Conservation (phyloP, 1,284 basidiomycete genomes). For the Ceratobasidium sp. region DNA sequence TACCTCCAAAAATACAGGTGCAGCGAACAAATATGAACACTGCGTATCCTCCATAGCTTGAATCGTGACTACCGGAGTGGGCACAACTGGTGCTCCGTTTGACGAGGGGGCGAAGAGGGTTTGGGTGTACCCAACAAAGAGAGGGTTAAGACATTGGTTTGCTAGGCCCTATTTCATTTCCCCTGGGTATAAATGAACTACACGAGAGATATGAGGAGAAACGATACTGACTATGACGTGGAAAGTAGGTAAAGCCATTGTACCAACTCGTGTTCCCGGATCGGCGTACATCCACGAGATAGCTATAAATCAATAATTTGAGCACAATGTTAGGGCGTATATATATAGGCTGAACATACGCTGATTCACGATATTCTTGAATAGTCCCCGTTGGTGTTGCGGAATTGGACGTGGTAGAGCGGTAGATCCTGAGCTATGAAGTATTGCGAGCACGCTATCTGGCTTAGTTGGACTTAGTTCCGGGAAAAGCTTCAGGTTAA, state of each 20-base stretch:
- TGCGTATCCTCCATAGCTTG: conserved; percentile 10
- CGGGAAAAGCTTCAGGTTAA: no score
- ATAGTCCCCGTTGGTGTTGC: conserved; percentile 4
- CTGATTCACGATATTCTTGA: conserved; percentile 13
- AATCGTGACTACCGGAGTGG: conserved; percentile 45
- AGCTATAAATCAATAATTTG: neutral
- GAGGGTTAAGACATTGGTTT: neutral
- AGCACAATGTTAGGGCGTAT: neutral
- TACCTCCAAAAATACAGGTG: conserved; percentile 47
- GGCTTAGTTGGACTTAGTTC: no score
- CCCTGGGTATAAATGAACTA: neutral
- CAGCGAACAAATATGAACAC: conserved; percentile 20
- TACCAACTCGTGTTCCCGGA: neutral
- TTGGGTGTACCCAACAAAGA: conserved; percentile 26
- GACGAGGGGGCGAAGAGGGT: conserved; percentile 43
- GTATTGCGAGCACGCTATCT: neutral
- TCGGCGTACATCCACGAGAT: neutral
- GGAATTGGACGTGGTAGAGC: neutral
- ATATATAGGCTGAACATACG: neutral
- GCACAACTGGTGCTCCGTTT: conserved; percentile 24
- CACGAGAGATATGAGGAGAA: neutral
- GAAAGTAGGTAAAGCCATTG: conserved; percentile 20
- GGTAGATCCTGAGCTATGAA: conserved; percentile 15
- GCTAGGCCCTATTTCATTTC: neutral
- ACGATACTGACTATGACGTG: conserved; percentile 7